phyloP scores from a whole-genome alignment of 257 asterid species.

The Leptodermis oblonga region DNA sequence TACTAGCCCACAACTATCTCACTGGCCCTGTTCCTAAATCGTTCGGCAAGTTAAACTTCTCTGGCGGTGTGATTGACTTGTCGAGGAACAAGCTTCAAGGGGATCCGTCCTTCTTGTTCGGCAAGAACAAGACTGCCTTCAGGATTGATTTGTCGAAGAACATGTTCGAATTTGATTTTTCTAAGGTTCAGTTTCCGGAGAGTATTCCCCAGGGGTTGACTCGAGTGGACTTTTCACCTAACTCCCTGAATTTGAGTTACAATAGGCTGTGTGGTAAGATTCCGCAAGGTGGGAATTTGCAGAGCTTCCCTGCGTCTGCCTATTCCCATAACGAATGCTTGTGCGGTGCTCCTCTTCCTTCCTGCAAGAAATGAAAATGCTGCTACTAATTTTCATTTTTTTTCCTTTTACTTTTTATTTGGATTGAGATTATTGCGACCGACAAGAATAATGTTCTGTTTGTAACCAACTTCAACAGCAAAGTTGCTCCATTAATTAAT shows the following conservation, averaged over 20 bases:
- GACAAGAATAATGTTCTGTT: too few species aligned
- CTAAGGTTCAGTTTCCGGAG: conserved; percentile 45
- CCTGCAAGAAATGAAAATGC: too few species aligned
- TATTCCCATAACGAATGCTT: conserved; percentile 51
- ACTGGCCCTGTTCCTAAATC: conserved; percentile 46
- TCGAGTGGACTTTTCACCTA: conserved; percentile 14
- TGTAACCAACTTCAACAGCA: too few species aligned
- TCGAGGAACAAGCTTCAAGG: conserved; percentile 58
- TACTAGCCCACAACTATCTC: conserved; percentile 56
- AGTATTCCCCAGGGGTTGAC: conserved; percentile 45
- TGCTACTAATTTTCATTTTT: too few species aligned
- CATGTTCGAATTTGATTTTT: conserved; percentile 44
- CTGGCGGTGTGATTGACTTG: conserved; percentile 21
- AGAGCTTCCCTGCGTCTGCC: conserved; percentile 22
- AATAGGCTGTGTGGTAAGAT: conserved; percentile 58
- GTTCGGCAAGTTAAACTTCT: conserved; percentile 29
- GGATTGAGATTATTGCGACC: too few species aligned
- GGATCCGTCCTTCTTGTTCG: conserved; percentile 49
- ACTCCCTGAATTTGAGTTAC: conserved; percentile 47
- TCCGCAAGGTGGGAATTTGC: conserved; percentile 43
- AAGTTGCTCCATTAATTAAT: too few species aligned
- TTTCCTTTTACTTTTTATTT: too few species aligned
- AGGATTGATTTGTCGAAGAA: conserved; percentile 52
- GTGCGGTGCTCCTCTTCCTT: conserved; percentile 50
- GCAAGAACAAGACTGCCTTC: conserved; percentile 40